phyloP scores from a whole-genome alignment of 2,329 filamentous ascomycete genomes.

The Alternaria gansuensis region DNA sequence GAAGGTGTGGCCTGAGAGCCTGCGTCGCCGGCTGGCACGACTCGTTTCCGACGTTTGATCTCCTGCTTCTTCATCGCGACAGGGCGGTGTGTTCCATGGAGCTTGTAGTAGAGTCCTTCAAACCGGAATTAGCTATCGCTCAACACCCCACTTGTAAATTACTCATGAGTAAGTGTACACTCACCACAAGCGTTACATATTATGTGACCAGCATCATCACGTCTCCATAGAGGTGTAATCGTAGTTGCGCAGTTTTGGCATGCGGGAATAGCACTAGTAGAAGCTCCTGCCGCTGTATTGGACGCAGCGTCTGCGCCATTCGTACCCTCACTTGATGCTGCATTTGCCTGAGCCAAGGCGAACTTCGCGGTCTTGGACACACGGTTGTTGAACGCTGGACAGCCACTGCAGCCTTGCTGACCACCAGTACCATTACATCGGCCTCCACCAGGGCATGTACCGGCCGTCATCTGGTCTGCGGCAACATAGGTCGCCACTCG shows the following conservation, averaged over 20 bases:
- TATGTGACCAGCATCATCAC: slow-evolving; percentile 92
- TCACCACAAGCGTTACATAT: slow-evolving; percentile 98
- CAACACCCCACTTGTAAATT: neutral
- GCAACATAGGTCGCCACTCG: slow-evolving; percentile 75
- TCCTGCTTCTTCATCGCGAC: slow-evolving; percentile 99
- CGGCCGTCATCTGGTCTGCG: slow-evolving; percentile 75
- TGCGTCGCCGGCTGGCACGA: slow-evolving; percentile 77
- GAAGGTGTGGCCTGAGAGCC: slow-evolving; percentile 41
- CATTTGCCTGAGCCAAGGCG: slow-evolving; percentile 60
- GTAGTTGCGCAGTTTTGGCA: slow-evolving; percentile 98
- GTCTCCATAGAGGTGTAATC: slow-evolving; percentile 93
- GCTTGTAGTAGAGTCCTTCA: slow-evolving; percentile 90
- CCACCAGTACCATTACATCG: slow-evolving; percentile 96
- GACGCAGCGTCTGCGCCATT: slow-evolving; percentile 32
- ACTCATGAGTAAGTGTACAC: slow-evolving; percentile 47
- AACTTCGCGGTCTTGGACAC: slow-evolving; percentile 86
- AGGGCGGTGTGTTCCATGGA: slow-evolving; percentile 91
- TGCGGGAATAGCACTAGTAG: slow-evolving; percentile 74
- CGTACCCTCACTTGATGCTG: slow-evolving; percentile 28
- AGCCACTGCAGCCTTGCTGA: slow-evolving; percentile 92
- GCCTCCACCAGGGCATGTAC: slow-evolving; percentile 95
- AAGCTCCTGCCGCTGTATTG: slow-evolving; percentile 29
- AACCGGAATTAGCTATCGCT: slow-evolving; percentile 23
- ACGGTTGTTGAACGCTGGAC: slow-evolving; percentile 96
- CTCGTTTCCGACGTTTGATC: slow-evolving; percentile 93